Evolutionary conservation across 352 stramenopile species (phyloP), one percentile per base, ranked within the genome.

Genomic region (Phytophthora multivora): DNA sequence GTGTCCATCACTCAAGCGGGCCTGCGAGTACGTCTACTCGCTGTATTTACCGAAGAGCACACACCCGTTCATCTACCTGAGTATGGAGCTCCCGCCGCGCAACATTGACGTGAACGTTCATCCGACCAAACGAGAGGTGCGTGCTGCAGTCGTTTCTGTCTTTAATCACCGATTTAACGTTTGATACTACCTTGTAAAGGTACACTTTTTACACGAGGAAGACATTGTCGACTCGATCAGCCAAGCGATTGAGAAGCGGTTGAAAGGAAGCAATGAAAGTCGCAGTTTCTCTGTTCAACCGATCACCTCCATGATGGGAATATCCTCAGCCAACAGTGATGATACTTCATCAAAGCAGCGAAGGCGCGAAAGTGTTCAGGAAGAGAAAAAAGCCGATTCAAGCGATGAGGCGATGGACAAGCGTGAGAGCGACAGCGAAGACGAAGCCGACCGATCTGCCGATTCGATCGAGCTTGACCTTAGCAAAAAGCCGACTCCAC

Each of bases 21-120:
- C 93, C 13, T 88, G 98, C 52, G 96, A 99, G 74, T 94, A 94
- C 39, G 83, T 98, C 3, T 99, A 99, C 77, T 82, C 80, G 38
- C 79, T 98, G 28, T 97, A 98, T 67, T 63, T 98, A 23, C 95
- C 95, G 5, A 98, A 97, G 71, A 86, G 91, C 63, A 92, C 79
- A 3, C 96, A 98, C 65, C 96, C 97, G n/a, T 99, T 99, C 73
- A 72, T 99, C 30, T 99, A 98, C 79, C 71, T 99, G n/a, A 91
- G 86, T n/a, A 75, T 99, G 26, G 72, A 93, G 46, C 86, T 99
- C 18, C 96, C 96, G 3, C 76, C 90, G 6, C 71, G 79, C 21
- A 93, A 98, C 61, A 77, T 99, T 2, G 98, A 99, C 77, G 98
- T 99, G 18, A 99, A 99, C 69, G 95, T 99, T 2, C 97, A 99